These are phyloP conservation scores for Mortierella polycephala DNA, from an alignment of 371 early-diverging fungal genomes.

Conservation along the genomic window DNA sequence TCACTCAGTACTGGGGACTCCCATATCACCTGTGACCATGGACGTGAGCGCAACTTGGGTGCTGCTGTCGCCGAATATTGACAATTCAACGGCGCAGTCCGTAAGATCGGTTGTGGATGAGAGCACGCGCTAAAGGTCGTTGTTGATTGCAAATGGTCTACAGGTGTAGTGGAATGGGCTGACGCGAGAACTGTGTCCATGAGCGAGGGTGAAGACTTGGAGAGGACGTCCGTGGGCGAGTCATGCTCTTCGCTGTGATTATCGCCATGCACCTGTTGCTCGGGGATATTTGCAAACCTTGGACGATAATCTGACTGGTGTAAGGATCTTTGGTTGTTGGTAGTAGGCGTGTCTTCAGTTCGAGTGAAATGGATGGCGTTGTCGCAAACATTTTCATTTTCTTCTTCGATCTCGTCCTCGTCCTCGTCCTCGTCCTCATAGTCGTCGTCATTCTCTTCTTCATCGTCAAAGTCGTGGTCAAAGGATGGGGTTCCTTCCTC, in stretches of 20 bases:
- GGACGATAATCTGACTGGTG: conserved; percentile 5
- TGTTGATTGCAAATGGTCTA: conserved; percentile 19
- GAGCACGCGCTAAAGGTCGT: conserved; percentile 13
- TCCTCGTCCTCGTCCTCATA: conserved; percentile 15
- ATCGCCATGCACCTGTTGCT: conserved; percentile 1
- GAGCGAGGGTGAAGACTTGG: background rate
- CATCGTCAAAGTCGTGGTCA: conserved; percentile 33
- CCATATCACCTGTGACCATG: conserved; percentile 53
- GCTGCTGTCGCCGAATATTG: background rate
- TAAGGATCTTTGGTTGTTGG: conserved; percentile 9
- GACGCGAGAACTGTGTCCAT: background rate
- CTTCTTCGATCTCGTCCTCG: background rate
- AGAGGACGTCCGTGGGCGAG: background rate
- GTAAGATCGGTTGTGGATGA: conserved; percentile 5
- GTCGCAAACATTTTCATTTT: background rate
- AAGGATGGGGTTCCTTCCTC: background rate
- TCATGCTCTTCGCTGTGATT: conserved; percentile 20
- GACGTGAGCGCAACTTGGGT: conserved; percentile 10
- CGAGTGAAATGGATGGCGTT: too few species aligned
- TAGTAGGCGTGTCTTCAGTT: background rate
- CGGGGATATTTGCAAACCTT: background rate
- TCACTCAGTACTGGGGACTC: conserved; percentile 29
- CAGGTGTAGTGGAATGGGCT: background rate
- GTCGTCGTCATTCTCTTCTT: conserved; percentile 26
- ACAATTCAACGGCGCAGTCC: too few species aligned